Conservation (phyloP, 192 early-diverging fungal genomes). For the Coemansia sp. region DNA sequence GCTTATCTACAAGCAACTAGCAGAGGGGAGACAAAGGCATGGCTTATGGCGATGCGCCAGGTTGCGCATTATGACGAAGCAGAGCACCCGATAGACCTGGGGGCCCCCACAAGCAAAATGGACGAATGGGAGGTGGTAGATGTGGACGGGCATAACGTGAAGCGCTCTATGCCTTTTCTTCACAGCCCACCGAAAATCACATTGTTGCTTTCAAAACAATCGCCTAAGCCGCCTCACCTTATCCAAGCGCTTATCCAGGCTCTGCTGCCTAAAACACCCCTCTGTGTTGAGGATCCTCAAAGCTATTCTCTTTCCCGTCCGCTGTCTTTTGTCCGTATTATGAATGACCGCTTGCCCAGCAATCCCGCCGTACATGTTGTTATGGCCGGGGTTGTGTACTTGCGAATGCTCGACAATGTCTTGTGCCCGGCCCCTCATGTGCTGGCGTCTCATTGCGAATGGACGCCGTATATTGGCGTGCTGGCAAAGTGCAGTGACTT, state of each 20-base stretch:
- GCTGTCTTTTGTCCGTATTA: background rate
- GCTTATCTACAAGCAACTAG: conserved; percentile 24
- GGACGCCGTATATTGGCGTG: conserved; percentile 39
- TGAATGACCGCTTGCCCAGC: background rate
- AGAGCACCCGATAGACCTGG: too few species aligned
- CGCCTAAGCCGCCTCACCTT: conserved; percentile 33
- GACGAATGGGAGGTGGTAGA: background rate
- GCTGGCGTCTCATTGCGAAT: conserved; percentile 19
- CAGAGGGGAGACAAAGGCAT: conserved; percentile 28
- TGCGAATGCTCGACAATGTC: conserved; percentile 24
- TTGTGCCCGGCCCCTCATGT: conserved; percentile 29
- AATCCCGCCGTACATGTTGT: conserved; percentile 22
- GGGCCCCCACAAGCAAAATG: too few species aligned
- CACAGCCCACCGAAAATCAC: background rate
- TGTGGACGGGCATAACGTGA: background rate
- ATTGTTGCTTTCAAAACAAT: conserved; percentile 5
- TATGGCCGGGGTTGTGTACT: conserved; percentile 26
- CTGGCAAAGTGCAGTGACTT: conserved; percentile 27
- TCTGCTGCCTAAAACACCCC: background rate
- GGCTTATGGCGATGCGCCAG: conserved; percentile 28
- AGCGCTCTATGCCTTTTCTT: too few species aligned
- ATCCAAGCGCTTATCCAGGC: conserved; percentile 39
- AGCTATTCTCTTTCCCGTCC: background rate
- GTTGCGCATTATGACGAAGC: too few species aligned
- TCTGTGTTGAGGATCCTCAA: background rate